Conservation (phyloP, 257 asterid species). For the Petunia axillaris region DNA sequence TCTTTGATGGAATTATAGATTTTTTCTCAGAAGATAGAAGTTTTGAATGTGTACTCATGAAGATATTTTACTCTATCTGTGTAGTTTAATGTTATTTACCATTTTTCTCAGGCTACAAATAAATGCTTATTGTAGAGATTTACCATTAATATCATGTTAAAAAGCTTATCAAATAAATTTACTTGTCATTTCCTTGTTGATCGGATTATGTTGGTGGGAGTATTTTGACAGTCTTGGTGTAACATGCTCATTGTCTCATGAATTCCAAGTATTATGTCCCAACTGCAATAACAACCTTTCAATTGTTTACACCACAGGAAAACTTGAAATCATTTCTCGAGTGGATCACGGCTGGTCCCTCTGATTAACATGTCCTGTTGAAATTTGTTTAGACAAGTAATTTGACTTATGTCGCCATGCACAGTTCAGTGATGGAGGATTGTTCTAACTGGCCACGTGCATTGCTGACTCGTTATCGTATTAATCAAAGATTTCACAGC, state of each 20-base stretch:
- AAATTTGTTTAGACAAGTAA: neutral
- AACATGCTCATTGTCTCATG: too few relatives aligned
- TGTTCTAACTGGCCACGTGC: slow-evolving; percentile 1
- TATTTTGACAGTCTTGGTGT: neutral
- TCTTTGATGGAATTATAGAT: neutral
- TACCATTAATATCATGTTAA: too few relatives aligned
- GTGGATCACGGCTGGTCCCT: neutral
- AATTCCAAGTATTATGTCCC: neutral
- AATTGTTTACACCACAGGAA: neutral
- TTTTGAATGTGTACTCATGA: too few relatives aligned
- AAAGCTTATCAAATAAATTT: too few relatives aligned
- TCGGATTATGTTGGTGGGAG: neutral
- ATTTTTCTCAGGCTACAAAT: too few relatives aligned
- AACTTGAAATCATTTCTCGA: neutral
- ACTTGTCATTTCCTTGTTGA: too few relatives aligned
- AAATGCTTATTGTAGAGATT: too few relatives aligned
- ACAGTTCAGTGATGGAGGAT: neutral
- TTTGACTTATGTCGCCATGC: neutral
- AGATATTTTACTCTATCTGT: too few relatives aligned
- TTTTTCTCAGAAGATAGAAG: neutral
- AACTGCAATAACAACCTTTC: neutral
- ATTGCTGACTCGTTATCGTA: neutral
- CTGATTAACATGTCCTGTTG: neutral
- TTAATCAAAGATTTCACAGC: neutral
- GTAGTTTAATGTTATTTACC: too few relatives aligned